phyloP scores from a whole-genome alignment of 2,329 filamentous ascomycete genomes.

The Pseudogymnoascus verrucosus region DNA sequence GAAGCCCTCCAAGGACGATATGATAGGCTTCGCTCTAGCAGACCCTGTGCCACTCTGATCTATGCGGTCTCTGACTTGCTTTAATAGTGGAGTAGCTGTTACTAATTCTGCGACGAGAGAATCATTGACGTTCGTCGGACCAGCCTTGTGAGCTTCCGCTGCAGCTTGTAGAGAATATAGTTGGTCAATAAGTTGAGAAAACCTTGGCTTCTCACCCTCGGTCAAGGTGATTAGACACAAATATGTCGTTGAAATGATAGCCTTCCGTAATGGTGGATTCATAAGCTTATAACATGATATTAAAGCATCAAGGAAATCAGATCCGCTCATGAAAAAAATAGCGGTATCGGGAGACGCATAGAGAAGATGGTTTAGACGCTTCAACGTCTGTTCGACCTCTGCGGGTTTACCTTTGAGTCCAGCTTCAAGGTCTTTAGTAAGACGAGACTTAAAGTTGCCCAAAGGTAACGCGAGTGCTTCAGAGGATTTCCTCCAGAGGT shows the following conservation, averaged over 20 bases:
- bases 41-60: slow-evolving; percentile 42
- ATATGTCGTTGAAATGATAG: slow-evolving; percentile 66
- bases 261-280: slow-evolving; percentile 54
- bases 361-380: slow-evolving; percentile 55
- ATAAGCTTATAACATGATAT: slow-evolving; percentile 56
- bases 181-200: slow-evolving; percentile 71
- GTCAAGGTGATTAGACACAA: slow-evolving; percentile 65
- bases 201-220: slow-evolving; percentile 57
- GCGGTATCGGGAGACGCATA: slow-evolving; percentile 50
- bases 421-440: slow-evolving; percentile 56
- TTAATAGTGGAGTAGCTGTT: slow-evolving; percentile 68
- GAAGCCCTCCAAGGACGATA: slow-evolving; percentile 53
- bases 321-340: slow-evolving; percentile 67
- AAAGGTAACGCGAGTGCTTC: slow-evolving; percentile 46
- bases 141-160: slow-evolving; percentile 54
- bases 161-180: slow-evolving; percentile 71
- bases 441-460: slow-evolving; percentile 49
- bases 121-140: slow-evolving; percentile 49
- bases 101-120: slow-evolving; percentile 77
- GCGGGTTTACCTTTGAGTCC: slow-evolving; percentile 48
- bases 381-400: slow-evolving; percentile 46
- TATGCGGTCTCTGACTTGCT: slow-evolving; percentile 49
- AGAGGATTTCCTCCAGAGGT: slow-evolving; percentile 45
- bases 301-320: slow-evolving; percentile 78
- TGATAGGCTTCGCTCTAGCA: slow-evolving; percentile 49